These are phyloP conservation scores for Spergularia bocconei DNA, from an alignment of 148 eudicot genomes.

Conservation along the genomic window DNA sequence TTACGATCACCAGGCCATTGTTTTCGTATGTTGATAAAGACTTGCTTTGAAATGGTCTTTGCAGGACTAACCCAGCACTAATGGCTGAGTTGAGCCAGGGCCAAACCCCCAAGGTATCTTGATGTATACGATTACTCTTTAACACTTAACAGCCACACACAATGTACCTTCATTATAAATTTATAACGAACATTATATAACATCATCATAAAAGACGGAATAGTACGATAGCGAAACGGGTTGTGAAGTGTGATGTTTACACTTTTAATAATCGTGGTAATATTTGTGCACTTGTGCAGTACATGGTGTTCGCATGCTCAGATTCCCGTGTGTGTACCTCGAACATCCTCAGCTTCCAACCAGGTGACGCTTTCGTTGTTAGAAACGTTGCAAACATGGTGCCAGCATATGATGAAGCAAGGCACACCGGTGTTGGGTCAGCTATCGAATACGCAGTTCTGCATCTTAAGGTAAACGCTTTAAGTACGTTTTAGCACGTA, in stretches of 20 bases:
- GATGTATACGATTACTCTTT: background rate
- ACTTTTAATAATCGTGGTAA: background rate
- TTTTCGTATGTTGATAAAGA: no score
- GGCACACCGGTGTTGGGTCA: slow-evolving; percentile 74
- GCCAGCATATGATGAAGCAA: slow-evolving; percentile 73
- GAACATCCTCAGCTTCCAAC: slow-evolving; percentile 70
- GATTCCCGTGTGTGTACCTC: slow-evolving; percentile 97
- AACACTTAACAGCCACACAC: background rate
- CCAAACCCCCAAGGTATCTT: slow-evolving; percentile 81
- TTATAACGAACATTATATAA: no score
- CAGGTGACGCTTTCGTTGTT: slow-evolving; percentile 91
- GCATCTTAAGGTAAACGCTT: slow-evolving; percentile 69
- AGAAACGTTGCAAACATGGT: slow-evolving; percentile 91
- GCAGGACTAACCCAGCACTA: slow-evolving; percentile 76
- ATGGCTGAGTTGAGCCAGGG: slow-evolving; percentile 72
- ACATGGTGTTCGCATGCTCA: slow-evolving; percentile 92
- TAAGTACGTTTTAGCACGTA: no score
- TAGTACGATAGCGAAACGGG: no score
- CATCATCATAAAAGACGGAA: no score
- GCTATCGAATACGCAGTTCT: slow-evolving; percentile 93
- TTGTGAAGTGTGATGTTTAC: no score
- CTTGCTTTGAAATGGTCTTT: background rate
- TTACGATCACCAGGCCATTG: no score
- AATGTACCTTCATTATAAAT: no score
- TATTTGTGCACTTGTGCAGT: slow-evolving; percentile 49